Evolutionary conservation across 1,284 basidiomycete species (phyloP).

Genomic region (Meira nashicola): DNA sequence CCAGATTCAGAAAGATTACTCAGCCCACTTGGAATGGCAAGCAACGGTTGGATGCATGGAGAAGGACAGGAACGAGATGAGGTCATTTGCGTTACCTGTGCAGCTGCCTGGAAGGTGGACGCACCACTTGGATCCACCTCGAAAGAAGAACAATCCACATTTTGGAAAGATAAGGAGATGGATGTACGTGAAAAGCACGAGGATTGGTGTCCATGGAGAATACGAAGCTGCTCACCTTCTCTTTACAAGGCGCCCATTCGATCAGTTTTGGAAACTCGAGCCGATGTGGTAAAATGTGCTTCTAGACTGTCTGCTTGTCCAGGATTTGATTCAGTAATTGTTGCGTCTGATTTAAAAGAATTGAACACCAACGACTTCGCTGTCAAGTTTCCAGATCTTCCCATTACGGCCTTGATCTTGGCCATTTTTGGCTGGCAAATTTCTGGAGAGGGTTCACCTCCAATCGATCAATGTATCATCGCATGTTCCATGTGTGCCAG

Average conservation of each 20-base stretch:
- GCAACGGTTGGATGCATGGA: not conserved
- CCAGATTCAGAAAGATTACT: not conserved
- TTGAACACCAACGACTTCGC: not conserved
- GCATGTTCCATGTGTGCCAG: not conserved
- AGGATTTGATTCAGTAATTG: not conserved
- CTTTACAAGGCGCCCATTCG: not conserved
- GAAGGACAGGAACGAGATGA: not conserved
- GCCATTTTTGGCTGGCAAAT: not conserved
- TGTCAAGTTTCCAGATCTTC: not conserved
- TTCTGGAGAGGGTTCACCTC: not conserved
- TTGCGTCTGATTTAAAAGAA: not conserved
- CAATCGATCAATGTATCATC: not conserved
- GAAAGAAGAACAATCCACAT: not conserved
- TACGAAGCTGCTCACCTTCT: not conserved
- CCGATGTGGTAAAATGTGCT: not conserved
- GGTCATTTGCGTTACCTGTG: not conserved
- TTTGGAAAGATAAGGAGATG: not conserved
- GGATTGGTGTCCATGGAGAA: conserved; percentile 1
- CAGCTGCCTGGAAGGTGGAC: not conserved
- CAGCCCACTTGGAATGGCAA: not conserved
- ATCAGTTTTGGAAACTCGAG: not conserved
- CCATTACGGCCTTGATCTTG: not conserved
- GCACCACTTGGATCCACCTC: not conserved
- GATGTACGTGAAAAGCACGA: not conserved
- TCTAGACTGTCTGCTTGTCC: not conserved